Conservation (phyloP, 768 basidiomycete genomes). For the Tricholoma matsutake region DNA sequence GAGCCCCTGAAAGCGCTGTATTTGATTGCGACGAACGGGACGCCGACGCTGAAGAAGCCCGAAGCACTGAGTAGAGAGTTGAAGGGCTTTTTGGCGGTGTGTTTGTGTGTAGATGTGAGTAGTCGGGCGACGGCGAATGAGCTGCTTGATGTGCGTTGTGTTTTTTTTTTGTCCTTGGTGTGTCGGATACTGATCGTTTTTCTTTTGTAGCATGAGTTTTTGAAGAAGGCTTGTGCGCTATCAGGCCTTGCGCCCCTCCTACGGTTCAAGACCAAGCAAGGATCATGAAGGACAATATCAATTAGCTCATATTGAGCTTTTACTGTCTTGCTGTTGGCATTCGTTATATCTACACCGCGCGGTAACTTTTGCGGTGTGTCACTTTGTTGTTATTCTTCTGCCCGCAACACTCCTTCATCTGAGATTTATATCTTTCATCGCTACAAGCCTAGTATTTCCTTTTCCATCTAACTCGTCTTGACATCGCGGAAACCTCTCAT, state of each 20-base stretch:
- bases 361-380: neutral
- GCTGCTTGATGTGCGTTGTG: constrained; percentile 66
- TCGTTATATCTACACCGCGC: neutral
- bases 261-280: constrained; percentile 71
- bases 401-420: neutral
- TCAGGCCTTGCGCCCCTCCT: constrained; percentile 84
- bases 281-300: constrained; percentile 27
- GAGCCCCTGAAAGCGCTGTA: constrained; percentile 94
- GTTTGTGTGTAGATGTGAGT: constrained; percentile 93
- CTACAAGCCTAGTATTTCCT: neutral
- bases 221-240: constrained; percentile 83
- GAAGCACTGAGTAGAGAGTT: constrained; percentile 89
- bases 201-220: constrained; percentile 79
- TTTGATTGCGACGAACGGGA: constrained; percentile 96
- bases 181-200: constrained; percentile 4
- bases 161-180: constrained; percentile 3
- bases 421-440: neutral
- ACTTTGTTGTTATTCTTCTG: neutral
- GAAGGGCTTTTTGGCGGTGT: constrained; percentile 97
- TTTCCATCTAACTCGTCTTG: neutral
- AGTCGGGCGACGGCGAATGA: constrained; percentile 90
- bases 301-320: neutral
- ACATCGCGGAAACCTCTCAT: neutral
- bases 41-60: constrained; percentile 95
- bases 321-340: neutral